Percentiles rank a stretch among this genome's conserved stretches.
phyloP scores from a whole-genome alignment of 352 stramenopile species.

The Phytophthora boehmeriae region DNA sequence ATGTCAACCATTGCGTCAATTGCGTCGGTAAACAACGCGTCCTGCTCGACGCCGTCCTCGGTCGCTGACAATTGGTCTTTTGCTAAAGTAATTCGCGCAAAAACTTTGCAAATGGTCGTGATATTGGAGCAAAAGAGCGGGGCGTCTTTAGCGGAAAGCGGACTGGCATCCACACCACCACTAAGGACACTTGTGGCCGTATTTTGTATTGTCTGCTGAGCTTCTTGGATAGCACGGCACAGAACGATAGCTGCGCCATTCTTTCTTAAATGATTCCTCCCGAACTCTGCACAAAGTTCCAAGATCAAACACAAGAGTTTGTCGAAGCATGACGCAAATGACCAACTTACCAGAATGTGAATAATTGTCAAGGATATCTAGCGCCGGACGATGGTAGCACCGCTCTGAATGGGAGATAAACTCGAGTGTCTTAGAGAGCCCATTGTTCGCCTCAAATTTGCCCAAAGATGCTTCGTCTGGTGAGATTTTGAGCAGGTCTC shows the following conservation, averaged over 20 bases:
- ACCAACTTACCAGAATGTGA: slow-evolving; percentile 50
- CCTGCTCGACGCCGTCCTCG: neutral
- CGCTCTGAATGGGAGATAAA: slow-evolving; percentile 41
- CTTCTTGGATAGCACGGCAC: slow-evolving; percentile 25
- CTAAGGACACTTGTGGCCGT: slow-evolving; percentile 17
- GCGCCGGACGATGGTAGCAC: slow-evolving; percentile 42
- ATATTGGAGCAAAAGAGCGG: slow-evolving; percentile 37
- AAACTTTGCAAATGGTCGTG: slow-evolving; percentile 37
- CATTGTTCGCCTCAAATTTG: slow-evolving; percentile 34
- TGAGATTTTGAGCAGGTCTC: slow-evolving; percentile 32
- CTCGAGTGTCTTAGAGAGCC: slow-evolving; percentile 25
- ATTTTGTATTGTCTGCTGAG: slow-evolving; percentile 23
- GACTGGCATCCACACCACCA: slow-evolving; percentile 30
- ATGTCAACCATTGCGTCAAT: slow-evolving; percentile 47
- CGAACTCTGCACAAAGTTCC: slow-evolving; percentile 9
- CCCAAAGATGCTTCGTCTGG: slow-evolving; percentile 35
- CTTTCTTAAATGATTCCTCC: slow-evolving; percentile 15
- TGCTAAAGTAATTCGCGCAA: slow-evolving; percentile 45
- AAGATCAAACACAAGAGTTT: neutral
- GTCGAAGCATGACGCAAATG: neutral
- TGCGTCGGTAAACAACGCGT: slow-evolving; percentile 17
- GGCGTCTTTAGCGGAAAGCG: slow-evolving; percentile 36
- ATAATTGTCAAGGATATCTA: slow-evolving; percentile 57
- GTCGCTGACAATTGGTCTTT: slow-evolving; percentile 19
- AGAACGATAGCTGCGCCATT: slow-evolving; percentile 15